phyloP scores from a whole-genome alignment of 495 filamentous ascomycete genomes.

The Neurospora sp. region DNA sequence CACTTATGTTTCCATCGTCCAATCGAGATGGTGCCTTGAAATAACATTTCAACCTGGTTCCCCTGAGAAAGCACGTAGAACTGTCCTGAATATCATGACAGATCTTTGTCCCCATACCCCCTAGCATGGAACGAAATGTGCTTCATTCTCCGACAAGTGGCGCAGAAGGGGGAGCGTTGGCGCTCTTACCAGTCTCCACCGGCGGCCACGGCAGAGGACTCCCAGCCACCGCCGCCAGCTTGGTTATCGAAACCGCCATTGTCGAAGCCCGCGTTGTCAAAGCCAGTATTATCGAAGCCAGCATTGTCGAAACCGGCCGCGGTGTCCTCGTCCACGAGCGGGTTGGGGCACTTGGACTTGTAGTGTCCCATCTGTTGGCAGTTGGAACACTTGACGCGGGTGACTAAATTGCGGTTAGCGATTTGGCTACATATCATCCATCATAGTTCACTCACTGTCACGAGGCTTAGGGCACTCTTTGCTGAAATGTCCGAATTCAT shows the following conservation, averaged over 20 bases:
- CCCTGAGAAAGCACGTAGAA: neutral
- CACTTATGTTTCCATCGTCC: neutral
- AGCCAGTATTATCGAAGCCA: neutral
- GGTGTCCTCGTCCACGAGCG: constrained; percentile 26
- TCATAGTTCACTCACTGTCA: constrained; percentile 44
- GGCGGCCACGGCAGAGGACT: neutral
- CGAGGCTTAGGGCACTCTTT: constrained; percentile 69
- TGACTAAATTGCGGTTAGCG: constrained; percentile 29
- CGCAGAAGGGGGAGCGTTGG: neutral
- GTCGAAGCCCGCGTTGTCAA: neutral
- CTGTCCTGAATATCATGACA: neutral
- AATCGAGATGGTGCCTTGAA: neutral
- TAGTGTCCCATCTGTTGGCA: constrained; percentile 72
- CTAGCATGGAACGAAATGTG: neutral
- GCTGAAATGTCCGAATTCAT: constrained; percentile 55
- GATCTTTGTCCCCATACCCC: neutral
- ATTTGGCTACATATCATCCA: constrained; percentile 14
- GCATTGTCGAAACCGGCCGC: constrained; percentile 3
- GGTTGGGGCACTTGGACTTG: constrained; percentile 47
- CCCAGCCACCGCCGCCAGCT: neutral
- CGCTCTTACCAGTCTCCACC: constrained; percentile 9
- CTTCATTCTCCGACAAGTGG: neutral
- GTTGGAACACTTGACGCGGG: constrained; percentile 63
- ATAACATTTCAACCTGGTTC: neutral
- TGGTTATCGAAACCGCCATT: constrained; percentile 2